Evolutionary conservation across 352 stramenopile genomes (phyloP).

Genomic region (Aphanomyces astaci): DNA sequence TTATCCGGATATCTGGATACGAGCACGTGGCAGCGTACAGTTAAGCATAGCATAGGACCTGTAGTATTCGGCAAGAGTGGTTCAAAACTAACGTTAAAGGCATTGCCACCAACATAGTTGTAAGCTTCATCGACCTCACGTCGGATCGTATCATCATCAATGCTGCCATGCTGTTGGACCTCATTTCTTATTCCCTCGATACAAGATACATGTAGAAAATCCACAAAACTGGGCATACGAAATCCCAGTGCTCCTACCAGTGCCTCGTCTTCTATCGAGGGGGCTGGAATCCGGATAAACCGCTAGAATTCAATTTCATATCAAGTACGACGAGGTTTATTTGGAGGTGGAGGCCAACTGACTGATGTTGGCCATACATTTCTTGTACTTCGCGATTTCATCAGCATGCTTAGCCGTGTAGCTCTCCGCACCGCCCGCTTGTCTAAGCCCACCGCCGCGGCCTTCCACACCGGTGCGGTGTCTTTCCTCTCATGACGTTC

Average conservation of each 20-base stretch:
- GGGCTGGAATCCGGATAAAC: constrained; percentile 15
- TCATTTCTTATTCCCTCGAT: neutral
- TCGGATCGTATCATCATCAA: no score
- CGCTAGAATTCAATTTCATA: neutral
- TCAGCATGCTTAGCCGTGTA: constrained; percentile 60
- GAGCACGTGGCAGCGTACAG: no score
- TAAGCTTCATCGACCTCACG: no score
- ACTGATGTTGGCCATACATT: constrained; percentile 24
- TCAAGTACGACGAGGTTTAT: neutral
- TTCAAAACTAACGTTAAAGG: no score
- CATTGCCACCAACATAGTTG: no score
- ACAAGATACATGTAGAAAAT: no score
- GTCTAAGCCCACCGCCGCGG: constrained; percentile 35
- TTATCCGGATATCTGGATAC: neutral
- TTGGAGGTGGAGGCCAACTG: constrained; percentile 2
- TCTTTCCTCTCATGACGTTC: neutral
- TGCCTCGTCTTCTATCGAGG: constrained; percentile 2
- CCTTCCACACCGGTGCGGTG: constrained; percentile 38
- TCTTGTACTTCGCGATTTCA: constrained; percentile 21
- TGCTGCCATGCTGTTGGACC: no score
- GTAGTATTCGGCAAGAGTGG: no score
- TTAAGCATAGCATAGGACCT: no score
- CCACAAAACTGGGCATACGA: no score
- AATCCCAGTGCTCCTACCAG: no score
- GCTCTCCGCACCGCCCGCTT: constrained; percentile 49